Evolutionary conservation across 1,284 basidiomycete species (phyloP).

Genomic region (Papiliotrema nemorosa): DNA sequence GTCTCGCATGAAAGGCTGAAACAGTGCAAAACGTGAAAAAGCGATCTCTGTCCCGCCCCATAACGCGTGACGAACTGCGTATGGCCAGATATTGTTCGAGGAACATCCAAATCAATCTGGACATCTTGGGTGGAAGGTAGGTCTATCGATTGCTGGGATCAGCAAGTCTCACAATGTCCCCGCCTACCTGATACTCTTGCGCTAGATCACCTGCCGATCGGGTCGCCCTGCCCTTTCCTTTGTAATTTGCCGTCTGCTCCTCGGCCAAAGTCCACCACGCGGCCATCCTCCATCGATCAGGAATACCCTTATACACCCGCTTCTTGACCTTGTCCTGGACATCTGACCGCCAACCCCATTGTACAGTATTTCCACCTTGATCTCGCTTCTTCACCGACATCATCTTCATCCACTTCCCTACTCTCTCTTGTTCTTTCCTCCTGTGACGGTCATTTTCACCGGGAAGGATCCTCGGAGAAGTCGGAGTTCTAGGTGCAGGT

Average conservation of each 20-base stretch:
- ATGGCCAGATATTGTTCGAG: constrained; percentile 92
- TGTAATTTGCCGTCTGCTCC: constrained; percentile 39
- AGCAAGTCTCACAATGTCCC: background rate
- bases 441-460: constrained; percentile 16
- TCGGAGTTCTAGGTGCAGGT: constrained; percentile 16
- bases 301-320: constrained; percentile 91
- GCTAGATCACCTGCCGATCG: constrained; percentile 28
- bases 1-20: constrained; percentile 77
- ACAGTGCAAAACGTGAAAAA: constrained; percentile 91
- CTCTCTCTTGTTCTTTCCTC: constrained; percentile 65
- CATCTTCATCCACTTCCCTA: constrained; percentile 87
- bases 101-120: constrained; percentile 98
- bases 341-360: constrained; percentile 61
- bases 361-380: constrained; percentile 67
- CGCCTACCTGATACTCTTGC: constrained; percentile 56
- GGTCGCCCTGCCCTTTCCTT: constrained; percentile 25
- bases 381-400: constrained; percentile 63
- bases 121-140: constrained; percentile 84
- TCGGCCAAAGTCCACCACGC: constrained; percentile 77
- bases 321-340: constrained; percentile 59
- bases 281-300: constrained; percentile 89
- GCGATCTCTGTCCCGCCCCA: constrained; percentile 85
- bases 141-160: constrained; percentile 53
- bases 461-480: constrained; percentile 42
- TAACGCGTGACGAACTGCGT: constrained; percentile 93